Evolutionary conservation across 768 basidiomycete species (phyloP).

Genomic region (Rhodotorula babjevae): DNA sequence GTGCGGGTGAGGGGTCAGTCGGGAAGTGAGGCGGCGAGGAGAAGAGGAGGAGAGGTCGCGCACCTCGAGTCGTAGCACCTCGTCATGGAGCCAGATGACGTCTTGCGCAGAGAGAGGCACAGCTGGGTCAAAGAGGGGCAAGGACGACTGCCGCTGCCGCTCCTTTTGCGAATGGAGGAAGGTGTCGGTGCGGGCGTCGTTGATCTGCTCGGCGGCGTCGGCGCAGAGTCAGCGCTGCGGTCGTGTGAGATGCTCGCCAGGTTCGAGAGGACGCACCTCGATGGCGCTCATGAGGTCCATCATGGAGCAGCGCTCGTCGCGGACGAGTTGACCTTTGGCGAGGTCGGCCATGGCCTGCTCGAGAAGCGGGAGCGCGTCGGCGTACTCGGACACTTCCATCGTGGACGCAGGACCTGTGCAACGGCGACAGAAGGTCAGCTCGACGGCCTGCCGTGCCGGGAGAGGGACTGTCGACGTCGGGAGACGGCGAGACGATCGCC

Average conservation of each 20-base stretch:
- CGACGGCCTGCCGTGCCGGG: too few relatives aligned
- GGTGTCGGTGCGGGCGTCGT: slow-evolving; percentile 34
- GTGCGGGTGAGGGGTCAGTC: too few relatives aligned
- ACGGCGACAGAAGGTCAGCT: not conserved
- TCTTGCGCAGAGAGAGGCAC: not conserved
- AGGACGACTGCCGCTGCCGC: not conserved
- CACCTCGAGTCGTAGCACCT: slow-evolving; percentile 27
- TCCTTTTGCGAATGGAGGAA: slow-evolving; percentile 6
- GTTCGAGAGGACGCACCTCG: slow-evolving; percentile 21
- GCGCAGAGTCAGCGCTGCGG: too few relatives aligned
- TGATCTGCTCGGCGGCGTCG: slow-evolving; percentile 14
- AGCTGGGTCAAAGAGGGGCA: slow-evolving; percentile 15
- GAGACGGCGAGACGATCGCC: too few relatives aligned
- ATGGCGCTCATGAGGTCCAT: slow-evolving; percentile 36
- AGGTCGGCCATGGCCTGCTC: slow-evolving; percentile 14
- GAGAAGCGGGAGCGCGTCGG: slow-evolving; percentile 6
- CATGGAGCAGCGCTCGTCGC: slow-evolving; percentile 3
- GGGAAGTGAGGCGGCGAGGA: too few relatives aligned
- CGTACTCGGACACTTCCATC: not conserved
- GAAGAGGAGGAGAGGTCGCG: not conserved
- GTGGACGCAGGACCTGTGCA: not conserved
- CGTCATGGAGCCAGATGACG: slow-evolving; percentile 15
- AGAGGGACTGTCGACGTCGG: too few relatives aligned
- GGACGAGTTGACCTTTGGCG: slow-evolving; percentile 17
- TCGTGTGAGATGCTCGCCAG: too few relatives aligned